A percentile compares a stretch with the other conserved stretches of the same genome.
Conservation (phyloP, 164 flowering plant genomes). For the Umbellularia californica region DNA sequence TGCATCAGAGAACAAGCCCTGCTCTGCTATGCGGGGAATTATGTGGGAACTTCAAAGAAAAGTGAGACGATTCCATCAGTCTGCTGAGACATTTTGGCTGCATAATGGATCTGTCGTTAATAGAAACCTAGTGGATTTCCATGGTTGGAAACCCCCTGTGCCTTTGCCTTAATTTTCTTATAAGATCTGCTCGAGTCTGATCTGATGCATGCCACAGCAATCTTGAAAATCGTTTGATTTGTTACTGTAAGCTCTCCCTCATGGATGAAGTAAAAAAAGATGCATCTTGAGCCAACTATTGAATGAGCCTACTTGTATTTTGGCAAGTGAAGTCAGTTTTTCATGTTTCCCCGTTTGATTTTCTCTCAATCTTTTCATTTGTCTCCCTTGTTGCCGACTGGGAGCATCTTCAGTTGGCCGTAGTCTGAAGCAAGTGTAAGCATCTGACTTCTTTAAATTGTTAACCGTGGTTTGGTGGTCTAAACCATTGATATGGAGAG, state of each 20-base stretch:
- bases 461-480: no score
- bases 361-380: no score
- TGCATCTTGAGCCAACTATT: not conserved
- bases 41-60: slow-evolving; percentile 94
- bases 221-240: not conserved
- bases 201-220: not conserved
- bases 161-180: slow-evolving; percentile 54
- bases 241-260: not conserved
- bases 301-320: not conserved
- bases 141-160: slow-evolving; percentile 73
- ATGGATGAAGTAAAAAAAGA: not conserved
- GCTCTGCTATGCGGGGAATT: slow-evolving; percentile 76
- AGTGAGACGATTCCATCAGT: slow-evolving; percentile 83
- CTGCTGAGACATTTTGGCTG: slow-evolving; percentile 92
- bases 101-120: slow-evolving; percentile 76
- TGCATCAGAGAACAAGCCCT: slow-evolving; percentile 55
- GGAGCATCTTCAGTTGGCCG: no score
- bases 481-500: no score
- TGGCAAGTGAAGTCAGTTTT: not conserved
- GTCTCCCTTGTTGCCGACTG: no score
- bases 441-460: no score
- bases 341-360: not conserved
- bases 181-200: not conserved
- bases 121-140: slow-evolving; percentile 57
- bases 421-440: no score